These are phyloP conservation scores for Candida stauntonica DNA, from an alignment of 805 yeast genomes.

Conservation along the genomic window DNA sequence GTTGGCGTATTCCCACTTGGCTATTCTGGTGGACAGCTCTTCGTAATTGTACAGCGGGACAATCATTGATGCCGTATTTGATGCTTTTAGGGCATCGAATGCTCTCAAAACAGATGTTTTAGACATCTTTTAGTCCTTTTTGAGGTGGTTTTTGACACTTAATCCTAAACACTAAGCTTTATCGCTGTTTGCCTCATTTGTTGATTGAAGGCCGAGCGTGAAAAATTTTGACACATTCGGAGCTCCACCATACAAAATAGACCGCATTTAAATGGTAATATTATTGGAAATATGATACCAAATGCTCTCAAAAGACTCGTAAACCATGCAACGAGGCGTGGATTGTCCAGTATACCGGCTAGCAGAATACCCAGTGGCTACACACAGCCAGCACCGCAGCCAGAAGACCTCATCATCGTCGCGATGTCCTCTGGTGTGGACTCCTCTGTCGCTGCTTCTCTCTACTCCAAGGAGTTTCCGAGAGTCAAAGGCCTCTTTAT, in stretches of 20 bases:
- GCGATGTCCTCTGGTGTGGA: conserved; percentile 99
- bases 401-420: conserved; percentile 60
- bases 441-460: conserved; percentile 80
- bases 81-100: conserved; percentile 4
- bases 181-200: no score
- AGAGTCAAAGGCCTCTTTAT: conserved; percentile 82
- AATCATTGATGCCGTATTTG: not conserved
- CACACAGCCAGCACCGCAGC: conserved; percentile 41
- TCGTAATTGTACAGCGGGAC: not conserved
- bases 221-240: not conserved
- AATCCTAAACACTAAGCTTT: not conserved
- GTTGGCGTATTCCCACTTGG: conserved; percentile 1
- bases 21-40: not conserved
- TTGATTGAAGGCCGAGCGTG: not conserved
- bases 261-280: no score
- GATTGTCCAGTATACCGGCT: no score
- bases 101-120: not conserved
- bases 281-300: no score
- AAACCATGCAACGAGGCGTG: no score
- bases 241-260: not conserved
- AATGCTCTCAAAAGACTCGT: no score
- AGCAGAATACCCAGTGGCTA: conserved; percentile 18
- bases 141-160: not conserved
- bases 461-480: conserved; percentile 48
- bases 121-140: not conserved